A percentile compares a stretch with the other conserved stretches of the same genome.
phyloP scores from a whole-genome alignment of 2,329 filamentous ascomycete species.

The Eutypella sp. region DNA sequence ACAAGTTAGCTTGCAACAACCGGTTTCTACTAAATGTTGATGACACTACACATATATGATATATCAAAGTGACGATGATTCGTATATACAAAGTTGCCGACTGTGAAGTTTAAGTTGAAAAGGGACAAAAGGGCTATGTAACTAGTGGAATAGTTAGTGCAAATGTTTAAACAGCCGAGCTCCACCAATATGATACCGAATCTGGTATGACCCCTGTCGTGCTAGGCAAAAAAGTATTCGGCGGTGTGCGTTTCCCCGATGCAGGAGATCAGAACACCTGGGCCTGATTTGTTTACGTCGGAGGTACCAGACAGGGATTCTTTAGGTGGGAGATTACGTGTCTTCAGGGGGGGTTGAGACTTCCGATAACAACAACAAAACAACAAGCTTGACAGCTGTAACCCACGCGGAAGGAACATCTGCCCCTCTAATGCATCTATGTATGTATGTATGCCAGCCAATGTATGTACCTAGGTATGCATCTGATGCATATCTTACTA shows the following conservation, averaged over 20 bases:
- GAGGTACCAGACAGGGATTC: conserved; percentile 6
- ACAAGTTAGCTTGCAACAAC: too few species aligned
- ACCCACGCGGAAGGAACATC: neutral
- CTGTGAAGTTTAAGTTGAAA: too few species aligned
- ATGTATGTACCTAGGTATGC: too few species aligned
- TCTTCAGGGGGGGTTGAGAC: neutral
- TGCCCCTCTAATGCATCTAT: neutral
- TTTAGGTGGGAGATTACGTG: neutral
- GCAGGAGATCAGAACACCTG: neutral
- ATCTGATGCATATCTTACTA: too few species aligned
- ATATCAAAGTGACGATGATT: too few species aligned
- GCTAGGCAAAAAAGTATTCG: conserved; percentile 8
- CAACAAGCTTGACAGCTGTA: neutral
- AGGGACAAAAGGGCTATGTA: too few species aligned
- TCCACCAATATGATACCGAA: conserved; percentile 1
- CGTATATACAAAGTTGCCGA: too few species aligned
- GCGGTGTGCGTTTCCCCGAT: neutral
- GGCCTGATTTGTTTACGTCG: conserved; percentile 6
- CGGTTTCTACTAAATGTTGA: too few species aligned
- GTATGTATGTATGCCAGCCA: too few species aligned
- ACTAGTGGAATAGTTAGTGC: too few species aligned
- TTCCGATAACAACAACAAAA: neutral
- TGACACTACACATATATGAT: too few species aligned
- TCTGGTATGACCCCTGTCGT: conserved; percentile 16
- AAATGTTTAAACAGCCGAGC: too few species aligned